Evolutionary conservation across 1,284 basidiomycete species (phyloP).

Genomic region (Pascua sp.): DNA sequence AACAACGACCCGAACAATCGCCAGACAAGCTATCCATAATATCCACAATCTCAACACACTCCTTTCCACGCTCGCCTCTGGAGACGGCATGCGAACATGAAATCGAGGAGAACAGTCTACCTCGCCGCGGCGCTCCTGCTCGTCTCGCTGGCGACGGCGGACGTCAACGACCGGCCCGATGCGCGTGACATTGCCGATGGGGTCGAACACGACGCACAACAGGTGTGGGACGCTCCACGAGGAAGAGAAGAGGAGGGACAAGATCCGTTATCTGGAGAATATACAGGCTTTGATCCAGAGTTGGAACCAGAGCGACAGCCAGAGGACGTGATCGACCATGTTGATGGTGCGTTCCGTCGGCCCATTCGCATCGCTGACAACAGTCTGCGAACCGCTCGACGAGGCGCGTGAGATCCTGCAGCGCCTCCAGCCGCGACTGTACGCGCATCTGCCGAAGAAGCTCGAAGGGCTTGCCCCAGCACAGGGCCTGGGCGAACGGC

Average conservation of each 20-base stretch:
- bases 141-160: neutral
- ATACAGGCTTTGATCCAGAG: neutral
- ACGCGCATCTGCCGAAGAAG: conserved; percentile 28
- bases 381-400: conserved; percentile 27
- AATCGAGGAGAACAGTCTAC: conserved; percentile 1
- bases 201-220: no score
- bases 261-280: neutral
- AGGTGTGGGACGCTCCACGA: no score
- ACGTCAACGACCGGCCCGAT: neutral
- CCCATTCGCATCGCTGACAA: neutral
- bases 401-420: conserved; percentile 30
- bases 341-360: neutral
- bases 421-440: conserved; percentile 23
- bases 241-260: neutral
- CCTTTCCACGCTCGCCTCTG: neutral
- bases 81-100: conserved; percentile 4
- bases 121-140: neutral
- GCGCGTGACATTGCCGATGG: no score
- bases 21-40: neutral
- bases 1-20: no score
- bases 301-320: neutral
- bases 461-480: conserved; percentile 18
- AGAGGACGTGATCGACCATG: neutral
- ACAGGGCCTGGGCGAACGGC: conserved; percentile 31
- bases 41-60: neutral